Evolutionary conservation across 768 basidiomycete genomes (phyloP).

Genomic region (Dendrothele bispora): DNA sequence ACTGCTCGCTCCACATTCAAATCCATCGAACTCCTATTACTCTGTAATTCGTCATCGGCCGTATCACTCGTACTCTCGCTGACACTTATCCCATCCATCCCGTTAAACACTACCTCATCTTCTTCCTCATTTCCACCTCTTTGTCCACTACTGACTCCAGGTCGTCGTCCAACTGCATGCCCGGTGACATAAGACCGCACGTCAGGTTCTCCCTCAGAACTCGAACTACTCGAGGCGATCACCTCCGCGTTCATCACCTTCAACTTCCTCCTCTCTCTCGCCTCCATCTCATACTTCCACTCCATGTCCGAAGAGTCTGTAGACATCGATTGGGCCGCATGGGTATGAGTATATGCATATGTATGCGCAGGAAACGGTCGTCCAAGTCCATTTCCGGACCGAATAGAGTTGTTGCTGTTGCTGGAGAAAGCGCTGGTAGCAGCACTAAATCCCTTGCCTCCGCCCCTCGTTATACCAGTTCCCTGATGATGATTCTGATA

Average conservation of each 20-base stretch:
- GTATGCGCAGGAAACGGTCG: no score
- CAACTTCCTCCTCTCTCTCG: constrained; percentile 38
- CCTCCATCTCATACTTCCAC: constrained; percentile 20
- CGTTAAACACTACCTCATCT: no score
- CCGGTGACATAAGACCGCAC: not conserved
- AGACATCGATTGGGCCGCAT: no score
- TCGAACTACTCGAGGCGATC: constrained; percentile 33
- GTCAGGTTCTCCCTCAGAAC: constrained; percentile 36
- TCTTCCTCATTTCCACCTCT: not conserved
- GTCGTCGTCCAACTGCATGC: not conserved
- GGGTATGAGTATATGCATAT: no score
- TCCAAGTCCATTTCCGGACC: no score
- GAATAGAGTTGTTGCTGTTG: constrained; percentile 5
- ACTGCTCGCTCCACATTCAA: not conserved
- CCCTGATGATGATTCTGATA: constrained; percentile 9
- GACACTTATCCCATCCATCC: no score
- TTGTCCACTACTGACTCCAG: not conserved
- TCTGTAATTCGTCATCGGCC: not conserved
- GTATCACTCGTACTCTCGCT: not conserved
- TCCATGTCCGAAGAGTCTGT: constrained; percentile 48
- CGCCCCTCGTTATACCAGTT: not conserved
- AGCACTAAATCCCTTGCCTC: not conserved
- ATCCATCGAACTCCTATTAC: not conserved
- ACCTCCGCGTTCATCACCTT: constrained; percentile 46
- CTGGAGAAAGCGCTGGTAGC: not conserved